Evolutionary conservation across 768 basidiomycete genomes (phyloP), one percentile per base, ranked within the genome.

Genomic region (Leucocoprinus leucothites): DNA sequence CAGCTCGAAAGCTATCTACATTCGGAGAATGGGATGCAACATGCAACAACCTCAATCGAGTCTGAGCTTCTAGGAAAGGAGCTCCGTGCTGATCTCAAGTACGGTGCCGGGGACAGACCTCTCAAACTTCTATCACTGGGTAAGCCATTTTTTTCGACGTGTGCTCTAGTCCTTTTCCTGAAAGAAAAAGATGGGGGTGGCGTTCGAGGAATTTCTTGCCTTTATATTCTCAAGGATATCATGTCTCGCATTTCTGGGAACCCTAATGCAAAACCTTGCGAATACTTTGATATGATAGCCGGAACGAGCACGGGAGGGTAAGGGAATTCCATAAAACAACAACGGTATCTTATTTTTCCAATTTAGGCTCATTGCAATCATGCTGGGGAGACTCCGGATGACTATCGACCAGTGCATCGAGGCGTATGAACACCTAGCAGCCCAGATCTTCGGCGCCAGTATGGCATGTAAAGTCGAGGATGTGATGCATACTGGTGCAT

Each of bases 331-430:
- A 14, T 24, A 18, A 4, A 6, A n/a, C n/a, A 48, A 28, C 35
- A 2, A 11, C 2, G n/a, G 25, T 31, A 16, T 21, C 18, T 28
- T 8, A 26, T 19, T 43, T 18, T 14, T 53, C 51, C 21, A 52
- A 13, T 26, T 28, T 21, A 69, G 67, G 3, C 42, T 74, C 11
- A 73, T 72, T 18, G 71, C 71, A 1, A 63, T 74, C 13, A 73
- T 74, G 71, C 65, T 74, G 7, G 71, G 73, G 9, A 64, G 72
- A 5, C 65, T 74, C 9, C 66, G 64, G 14, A 71, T 73, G 68
- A 41, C 69, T 0, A 57, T 75, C n/a, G 60, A 67, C 18, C 63
- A 75, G 44, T 71, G 69, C 53, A 68, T 69, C 36, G 43, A 59
- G 2, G 63, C 51, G 8, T 75, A 72, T 47, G 52, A 57, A 3